These are phyloP conservation scores for Boletus tomentosulus DNA, from an alignment of 768 basidiomycete species.

Conservation along the genomic window DNA sequence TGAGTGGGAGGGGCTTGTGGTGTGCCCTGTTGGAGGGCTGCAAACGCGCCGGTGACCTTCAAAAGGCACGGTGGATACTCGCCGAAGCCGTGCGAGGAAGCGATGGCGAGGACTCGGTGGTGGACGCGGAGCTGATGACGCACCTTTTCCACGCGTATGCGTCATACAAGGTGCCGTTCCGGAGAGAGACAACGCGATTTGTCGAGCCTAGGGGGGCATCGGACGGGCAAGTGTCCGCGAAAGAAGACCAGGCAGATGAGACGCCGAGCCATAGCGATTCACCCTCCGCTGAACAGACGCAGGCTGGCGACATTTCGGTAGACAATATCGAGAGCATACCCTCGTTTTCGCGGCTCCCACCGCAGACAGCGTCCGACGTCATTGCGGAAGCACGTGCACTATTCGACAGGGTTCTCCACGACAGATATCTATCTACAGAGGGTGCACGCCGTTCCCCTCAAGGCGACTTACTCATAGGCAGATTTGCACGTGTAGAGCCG, in stretches of 20 bases:
- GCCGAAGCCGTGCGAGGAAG: conserved; percentile 57
- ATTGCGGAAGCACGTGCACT: conserved; percentile 64
- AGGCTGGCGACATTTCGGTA: conserved; percentile 1
- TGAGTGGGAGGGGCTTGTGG: conserved; percentile 59
- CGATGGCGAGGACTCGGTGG: conserved; percentile 27
- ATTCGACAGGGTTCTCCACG: conserved; percentile 55
- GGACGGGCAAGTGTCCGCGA: not conserved
- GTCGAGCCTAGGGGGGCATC: conserved; percentile 22
- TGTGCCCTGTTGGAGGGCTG: conserved; percentile 85
- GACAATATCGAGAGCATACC: conserved; percentile 6
- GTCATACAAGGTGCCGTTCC: conserved; percentile 69
- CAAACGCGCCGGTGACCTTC: conserved; percentile 81
- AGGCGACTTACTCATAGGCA: conserved; percentile 21
- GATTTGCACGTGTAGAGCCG: conserved; percentile 56
- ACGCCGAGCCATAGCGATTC: not conserved
- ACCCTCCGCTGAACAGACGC: conserved; percentile 4
- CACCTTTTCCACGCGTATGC: conserved; percentile 89
- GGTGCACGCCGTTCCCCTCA: not conserved
- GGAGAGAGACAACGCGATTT: conserved; percentile 44
- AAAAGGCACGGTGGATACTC: conserved; percentile 83
- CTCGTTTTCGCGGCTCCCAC: conserved; percentile 51
- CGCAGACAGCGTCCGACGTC: conserved; percentile 70
- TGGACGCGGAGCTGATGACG: conserved; percentile 70
- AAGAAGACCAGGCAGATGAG: conserved; percentile 3
- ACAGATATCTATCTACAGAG: conserved; percentile 20